Percentiles rank a stretch among this genome's conserved stretches.
Conservation (phyloP, 345 rosid species). For the Melaleuca quinquenervia region DNA sequence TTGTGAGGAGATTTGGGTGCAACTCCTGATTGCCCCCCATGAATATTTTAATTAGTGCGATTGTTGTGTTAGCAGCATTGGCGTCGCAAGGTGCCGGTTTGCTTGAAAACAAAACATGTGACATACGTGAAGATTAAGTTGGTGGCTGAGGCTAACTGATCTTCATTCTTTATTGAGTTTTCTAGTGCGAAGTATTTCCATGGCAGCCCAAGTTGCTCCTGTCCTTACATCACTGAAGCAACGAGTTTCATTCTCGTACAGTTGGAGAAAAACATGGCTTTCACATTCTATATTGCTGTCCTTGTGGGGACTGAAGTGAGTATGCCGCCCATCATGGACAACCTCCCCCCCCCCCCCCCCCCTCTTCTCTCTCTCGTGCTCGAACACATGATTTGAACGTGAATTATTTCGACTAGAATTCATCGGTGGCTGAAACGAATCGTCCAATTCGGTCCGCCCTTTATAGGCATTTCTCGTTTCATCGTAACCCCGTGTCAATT, state of each 20-base stretch:
- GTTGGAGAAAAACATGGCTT: neutral
- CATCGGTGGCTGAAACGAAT: neutral
- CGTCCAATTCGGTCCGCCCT: neutral
- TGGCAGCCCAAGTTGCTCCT: neutral
- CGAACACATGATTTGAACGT: neutral
- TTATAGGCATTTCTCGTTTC: neutral
- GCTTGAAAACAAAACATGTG: conserved; percentile 3
- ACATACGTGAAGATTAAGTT: conserved; percentile 23
- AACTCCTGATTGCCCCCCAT: neutral
- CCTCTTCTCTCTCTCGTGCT: neutral
- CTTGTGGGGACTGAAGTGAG: neutral
- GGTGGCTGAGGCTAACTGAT: conserved; percentile 27
- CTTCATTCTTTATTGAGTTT: neutral
- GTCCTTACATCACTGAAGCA: conserved; percentile 23
- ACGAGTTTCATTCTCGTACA: neutral
- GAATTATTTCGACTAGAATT: neutral
- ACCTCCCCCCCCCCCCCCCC: neutral
- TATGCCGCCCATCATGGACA: neutral
- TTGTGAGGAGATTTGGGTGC: neutral
- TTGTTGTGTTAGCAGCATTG: neutral
- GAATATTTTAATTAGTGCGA: neutral
- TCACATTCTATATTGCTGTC: neutral
- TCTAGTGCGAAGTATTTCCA: neutral
- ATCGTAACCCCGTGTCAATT: neutral
- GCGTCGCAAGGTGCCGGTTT: neutral